These are phyloP conservation scores for Ambispora gerdemannii DNA, from an alignment of 192 early-diverging fungal genomes.

Conservation along the genomic window DNA sequence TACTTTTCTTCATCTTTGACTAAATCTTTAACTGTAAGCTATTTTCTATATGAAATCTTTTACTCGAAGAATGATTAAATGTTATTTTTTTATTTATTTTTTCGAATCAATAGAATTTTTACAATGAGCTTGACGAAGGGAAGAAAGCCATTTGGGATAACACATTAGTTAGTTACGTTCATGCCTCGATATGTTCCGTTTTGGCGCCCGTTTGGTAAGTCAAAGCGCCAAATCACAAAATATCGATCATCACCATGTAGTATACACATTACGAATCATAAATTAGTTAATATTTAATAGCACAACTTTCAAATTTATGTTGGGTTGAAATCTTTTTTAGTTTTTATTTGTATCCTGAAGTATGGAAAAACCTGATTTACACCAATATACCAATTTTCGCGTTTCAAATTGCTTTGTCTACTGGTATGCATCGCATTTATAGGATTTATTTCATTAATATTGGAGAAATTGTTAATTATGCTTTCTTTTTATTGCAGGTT, in stretches of 20 bases:
- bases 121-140: no score
- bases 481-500: not conserved
- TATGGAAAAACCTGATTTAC: not conserved
- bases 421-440: not conserved
- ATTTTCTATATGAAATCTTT: no score
- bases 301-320: not conserved
- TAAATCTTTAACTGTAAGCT: no score
- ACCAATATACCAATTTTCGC: not conserved
- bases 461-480: not conserved
- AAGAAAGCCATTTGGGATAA: not conserved
- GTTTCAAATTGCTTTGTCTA: not conserved
- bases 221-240: not conserved
- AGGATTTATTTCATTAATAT: not conserved
- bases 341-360: not conserved
- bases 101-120: no score
- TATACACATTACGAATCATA: not conserved
- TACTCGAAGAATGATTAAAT: no score
- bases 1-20: no score
- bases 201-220: not conserved
- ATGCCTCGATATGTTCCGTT: not conserved
- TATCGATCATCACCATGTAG: not conserved
- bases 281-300: not conserved
- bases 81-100: no score
- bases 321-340: not conserved
- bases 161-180: not conserved